Evolutionary conservation across 2,329 filamentous ascomycete genomes (phyloP).

Genomic region (Diaporthe batatas): DNA sequence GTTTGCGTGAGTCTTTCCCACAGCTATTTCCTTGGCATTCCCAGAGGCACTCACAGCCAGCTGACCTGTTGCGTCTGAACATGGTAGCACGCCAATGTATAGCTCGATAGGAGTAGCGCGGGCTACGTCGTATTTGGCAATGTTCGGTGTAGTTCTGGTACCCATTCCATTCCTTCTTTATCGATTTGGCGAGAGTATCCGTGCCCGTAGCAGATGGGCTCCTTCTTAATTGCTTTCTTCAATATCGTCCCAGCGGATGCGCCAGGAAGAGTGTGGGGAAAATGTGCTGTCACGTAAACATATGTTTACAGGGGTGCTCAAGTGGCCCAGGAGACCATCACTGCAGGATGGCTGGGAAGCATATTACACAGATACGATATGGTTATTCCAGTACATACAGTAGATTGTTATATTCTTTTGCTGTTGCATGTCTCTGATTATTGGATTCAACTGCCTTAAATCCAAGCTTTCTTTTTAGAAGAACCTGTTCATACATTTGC

Average conservation of each 20-base stretch:
- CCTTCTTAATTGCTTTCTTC: background rate
- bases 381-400: background rate
- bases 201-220: conserved; percentile 11
- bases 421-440: too few relatives aligned
- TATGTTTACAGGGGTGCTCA: background rate
- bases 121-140: conserved; percentile 3
- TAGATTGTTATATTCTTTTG: background rate
- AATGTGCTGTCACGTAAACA: background rate
- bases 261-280: background rate
- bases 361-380: background rate
- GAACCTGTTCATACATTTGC: background rate
- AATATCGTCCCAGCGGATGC: background rate
- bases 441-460: too few relatives aligned
- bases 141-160: background rate
- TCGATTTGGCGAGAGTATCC: conserved; percentile 8
- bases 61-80: background rate
- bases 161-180: conserved; percentile 1
- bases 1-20: background rate
- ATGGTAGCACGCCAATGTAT: background rate
- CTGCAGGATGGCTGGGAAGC: background rate
- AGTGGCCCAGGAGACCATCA: background rate
- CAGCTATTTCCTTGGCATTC: background rate
- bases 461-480: too few relatives aligned
- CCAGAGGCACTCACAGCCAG: background rate
- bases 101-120: background rate